Evolutionary conservation across 164 flowering plant species (phyloP).

Genomic region (Akebia trifoliata): DNA sequence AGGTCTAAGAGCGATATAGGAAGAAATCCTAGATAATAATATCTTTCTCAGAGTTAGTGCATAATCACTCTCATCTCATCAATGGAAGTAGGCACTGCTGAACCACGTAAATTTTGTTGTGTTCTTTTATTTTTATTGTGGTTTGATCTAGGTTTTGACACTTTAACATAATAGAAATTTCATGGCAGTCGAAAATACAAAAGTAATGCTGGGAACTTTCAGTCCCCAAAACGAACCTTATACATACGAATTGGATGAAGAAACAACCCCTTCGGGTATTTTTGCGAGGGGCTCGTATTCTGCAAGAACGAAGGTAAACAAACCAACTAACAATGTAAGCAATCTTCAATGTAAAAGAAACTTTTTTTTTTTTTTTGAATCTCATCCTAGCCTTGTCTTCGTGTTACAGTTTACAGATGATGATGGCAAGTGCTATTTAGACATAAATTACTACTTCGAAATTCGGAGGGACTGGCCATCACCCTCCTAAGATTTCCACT

Average conservation of each 20-base stretch:
- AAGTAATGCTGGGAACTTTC: constrained; percentile 51
- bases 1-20: too few relatives aligned
- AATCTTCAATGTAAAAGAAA: too few relatives aligned
- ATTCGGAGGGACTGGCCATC: constrained; percentile 48
- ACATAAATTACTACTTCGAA: constrained; percentile 45
- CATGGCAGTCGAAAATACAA: constrained; percentile 43
- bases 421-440: constrained; percentile 53
- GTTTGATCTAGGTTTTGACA: too few relatives aligned
- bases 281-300: constrained; percentile 51
- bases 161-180: too few relatives aligned
- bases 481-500: not conserved
- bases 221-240: constrained; percentile 54
- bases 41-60: too few relatives aligned
- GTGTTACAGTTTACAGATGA: constrained; percentile 44
- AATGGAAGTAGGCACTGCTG: too few relatives aligned
- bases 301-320: constrained; percentile 44
- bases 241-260: constrained; percentile 38
- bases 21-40: too few relatives aligned
- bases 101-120: too few relatives aligned
- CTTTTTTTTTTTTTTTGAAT: too few relatives aligned
- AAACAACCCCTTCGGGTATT: constrained; percentile 43
- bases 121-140: too few relatives aligned
- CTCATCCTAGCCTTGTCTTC: not conserved
- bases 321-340: too few relatives aligned
- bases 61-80: too few relatives aligned